Base-by-base conservation (phyloP, 148 eudicot genomes). In the Suaeda aralocaspica region DNA sequence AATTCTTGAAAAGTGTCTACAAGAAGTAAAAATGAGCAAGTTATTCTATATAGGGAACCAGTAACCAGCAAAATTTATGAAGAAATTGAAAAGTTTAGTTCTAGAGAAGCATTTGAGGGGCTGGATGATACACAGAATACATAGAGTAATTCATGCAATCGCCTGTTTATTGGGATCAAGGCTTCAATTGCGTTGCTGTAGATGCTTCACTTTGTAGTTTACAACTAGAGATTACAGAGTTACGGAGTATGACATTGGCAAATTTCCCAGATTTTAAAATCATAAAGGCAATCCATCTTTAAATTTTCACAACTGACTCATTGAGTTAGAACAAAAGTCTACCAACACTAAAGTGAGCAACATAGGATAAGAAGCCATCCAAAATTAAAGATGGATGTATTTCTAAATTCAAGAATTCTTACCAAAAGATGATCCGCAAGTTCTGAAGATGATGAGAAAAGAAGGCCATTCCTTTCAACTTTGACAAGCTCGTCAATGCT, bases 401-500 rank as follows among this genome's bases (percentile, higher is more conserved):
- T 21, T 26, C 7, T 16, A 34, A 25, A 59, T 3, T 26, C 39
- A 77, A 60, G 46, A 41, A 59, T 58, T 57, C 84, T 81, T 87
- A 92, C 96, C 78, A 94, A 64, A 61, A 94, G 89, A 79, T 94
- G 87, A 77, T 91, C 97, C 39, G 93, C 97, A 26, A 94, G 85
- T 77, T 94, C 99, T 11, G 93, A 86, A 11, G 99, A 87, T 15
- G 97, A 91, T 9, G 99, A 94, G 80, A 94, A 94, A 69, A 94
- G 97, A 76, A 91, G 88, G 57, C 99, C 99, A 77, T 87, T 94
- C 78, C 72, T 82, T 53, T 86, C 89, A 60, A 91, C 99, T 78
- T 91, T 85, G 49, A 94, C 96, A 63, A 94, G 97, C 82, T 94
- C 99, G 79, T 87, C 83, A 64, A 94, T 91, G 84, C 97, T 92